phyloP scores from a whole-genome alignment of 1,284 basidiomycete genomes.

The Caloboletus inedulis region DNA sequence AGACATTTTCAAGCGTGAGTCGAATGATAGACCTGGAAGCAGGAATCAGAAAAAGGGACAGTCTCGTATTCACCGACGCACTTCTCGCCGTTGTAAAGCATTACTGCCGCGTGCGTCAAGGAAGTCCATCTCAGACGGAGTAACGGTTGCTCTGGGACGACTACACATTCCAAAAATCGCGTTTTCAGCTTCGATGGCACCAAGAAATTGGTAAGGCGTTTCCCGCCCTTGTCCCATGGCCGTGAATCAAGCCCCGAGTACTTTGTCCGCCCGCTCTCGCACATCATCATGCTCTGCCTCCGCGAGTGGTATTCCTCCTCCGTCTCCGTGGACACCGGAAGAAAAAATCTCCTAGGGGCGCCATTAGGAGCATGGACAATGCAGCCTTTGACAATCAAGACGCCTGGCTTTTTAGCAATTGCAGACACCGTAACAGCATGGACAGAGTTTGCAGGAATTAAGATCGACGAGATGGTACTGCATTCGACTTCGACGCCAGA shows the following conservation, averaged over 20 bases:
- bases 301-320: conserved; percentile 65
- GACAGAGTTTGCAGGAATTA: conserved; percentile 71
- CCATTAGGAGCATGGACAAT: conserved; percentile 75
- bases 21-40: conserved; percentile 68
- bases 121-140: conserved; percentile 84
- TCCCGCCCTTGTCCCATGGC: conserved; percentile 48
- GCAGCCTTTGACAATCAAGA: conserved; percentile 74
- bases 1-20: conserved; percentile 87
- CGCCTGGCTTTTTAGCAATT: conserved; percentile 63
- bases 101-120: conserved; percentile 85
- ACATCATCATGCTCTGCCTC: conserved; percentile 55
- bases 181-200: conserved; percentile 35
- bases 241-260: conserved; percentile 67
- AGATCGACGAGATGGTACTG: conserved; percentile 50
- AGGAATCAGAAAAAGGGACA: conserved; percentile 7
- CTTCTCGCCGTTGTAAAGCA: conserved; percentile 93
- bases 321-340: conserved; percentile 72
- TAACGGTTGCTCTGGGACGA: conserved; percentile 84
- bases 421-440: conserved; percentile 75
- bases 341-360: conserved; percentile 64
- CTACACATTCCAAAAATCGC: conserved; percentile 68
- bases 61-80: conserved; percentile 37
- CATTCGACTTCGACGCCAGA: conserved; percentile 76
- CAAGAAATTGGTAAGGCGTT: conserved; percentile 31
- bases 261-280: conserved; percentile 68